These are phyloP conservation scores for Rhizophlyctis rosea DNA, from an alignment of 192 early-diverging fungal genomes.

Conservation along the genomic window DNA sequence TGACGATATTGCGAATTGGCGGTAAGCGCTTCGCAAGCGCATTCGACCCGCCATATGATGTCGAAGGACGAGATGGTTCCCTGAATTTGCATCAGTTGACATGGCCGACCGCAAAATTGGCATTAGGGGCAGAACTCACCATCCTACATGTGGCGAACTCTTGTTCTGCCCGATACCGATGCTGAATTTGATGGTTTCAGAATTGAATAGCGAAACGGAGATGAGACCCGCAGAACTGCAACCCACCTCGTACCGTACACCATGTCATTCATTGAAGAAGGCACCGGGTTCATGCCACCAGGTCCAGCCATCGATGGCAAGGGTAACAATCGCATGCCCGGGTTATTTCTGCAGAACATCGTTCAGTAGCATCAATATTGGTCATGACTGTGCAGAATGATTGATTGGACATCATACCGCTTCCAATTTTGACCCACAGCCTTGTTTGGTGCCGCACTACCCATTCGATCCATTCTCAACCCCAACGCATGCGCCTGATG, in stretches of 20 bases:
- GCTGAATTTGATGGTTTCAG: slow-evolving; percentile 11
- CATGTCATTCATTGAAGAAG: slow-evolving; percentile 31
- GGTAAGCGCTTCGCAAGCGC: slow-evolving; percentile 20
- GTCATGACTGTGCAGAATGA: no score
- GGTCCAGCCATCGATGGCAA: slow-evolving; percentile 18
- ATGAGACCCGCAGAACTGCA: not conserved
- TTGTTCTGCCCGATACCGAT: slow-evolving; percentile 12
- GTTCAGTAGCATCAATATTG: not conserved
- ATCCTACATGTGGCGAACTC: slow-evolving; percentile 10
- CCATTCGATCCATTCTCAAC: slow-evolving; percentile 15
- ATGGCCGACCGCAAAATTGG: not conserved
- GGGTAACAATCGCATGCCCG: slow-evolving; percentile 31
- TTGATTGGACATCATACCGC: no score
- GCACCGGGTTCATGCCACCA: not conserved
- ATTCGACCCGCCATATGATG: slow-evolving; percentile 2
- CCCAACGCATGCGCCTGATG: slow-evolving; percentile 2
- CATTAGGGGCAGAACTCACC: no score
- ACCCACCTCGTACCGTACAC: slow-evolving; percentile 38
- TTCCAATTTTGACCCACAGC: slow-evolving; percentile 21
- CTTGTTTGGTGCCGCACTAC: slow-evolving; percentile 18
- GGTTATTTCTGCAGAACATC: slow-evolving; percentile 14
- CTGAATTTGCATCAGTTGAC: slow-evolving; percentile 3
- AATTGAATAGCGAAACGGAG: slow-evolving; percentile 2
- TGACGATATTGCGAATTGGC: slow-evolving; percentile 19
- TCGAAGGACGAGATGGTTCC: slow-evolving; percentile 28